phyloP scores from a whole-genome alignment of 2,329 filamentous ascomycete species.

The Beauveria bassiana region DNA sequence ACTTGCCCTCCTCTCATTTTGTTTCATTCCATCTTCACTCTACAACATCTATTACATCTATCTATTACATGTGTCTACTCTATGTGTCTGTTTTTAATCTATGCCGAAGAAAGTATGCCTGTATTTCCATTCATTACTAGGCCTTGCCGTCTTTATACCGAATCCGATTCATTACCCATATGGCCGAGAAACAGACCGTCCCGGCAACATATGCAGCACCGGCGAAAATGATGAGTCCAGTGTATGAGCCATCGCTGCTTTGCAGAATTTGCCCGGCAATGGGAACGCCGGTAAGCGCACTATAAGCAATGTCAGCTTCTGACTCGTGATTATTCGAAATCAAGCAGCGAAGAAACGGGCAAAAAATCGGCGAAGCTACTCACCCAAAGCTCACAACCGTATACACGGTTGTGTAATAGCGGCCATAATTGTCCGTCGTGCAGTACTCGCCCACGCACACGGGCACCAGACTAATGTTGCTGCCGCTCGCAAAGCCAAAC shows the following conservation, averaged over 20 bases:
- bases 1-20: too few relatives aligned
- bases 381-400: slow-evolving; percentile 61
- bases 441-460: slow-evolving; percentile 66
- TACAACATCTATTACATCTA: background rate
- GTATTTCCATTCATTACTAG: too few relatives aligned
- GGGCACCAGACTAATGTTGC: slow-evolving; percentile 59
- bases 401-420: slow-evolving; percentile 62
- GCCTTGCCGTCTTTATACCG: background rate
- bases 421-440: slow-evolving; percentile 57
- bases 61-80: background rate
- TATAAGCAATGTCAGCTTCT: background rate
- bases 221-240: slow-evolving; percentile 55
- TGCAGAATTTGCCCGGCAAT: slow-evolving; percentile 55
- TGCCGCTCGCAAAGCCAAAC: slow-evolving; percentile 59
- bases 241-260: slow-evolving; percentile 45
- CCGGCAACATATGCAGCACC: slow-evolving; percentile 21
- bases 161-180: background rate
- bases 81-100: background rate
- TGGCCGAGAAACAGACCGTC: background rate
- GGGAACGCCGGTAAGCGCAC: slow-evolving; percentile 51
- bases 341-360: background rate
- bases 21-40: too few relatives aligned
- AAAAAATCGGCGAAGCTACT: background rate
- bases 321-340: background rate
- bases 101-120: background rate